These are phyloP conservation scores for Modicella reniformis DNA, from an alignment of 371 early-diverging fungal genomes.

Conservation along the genomic window DNA sequence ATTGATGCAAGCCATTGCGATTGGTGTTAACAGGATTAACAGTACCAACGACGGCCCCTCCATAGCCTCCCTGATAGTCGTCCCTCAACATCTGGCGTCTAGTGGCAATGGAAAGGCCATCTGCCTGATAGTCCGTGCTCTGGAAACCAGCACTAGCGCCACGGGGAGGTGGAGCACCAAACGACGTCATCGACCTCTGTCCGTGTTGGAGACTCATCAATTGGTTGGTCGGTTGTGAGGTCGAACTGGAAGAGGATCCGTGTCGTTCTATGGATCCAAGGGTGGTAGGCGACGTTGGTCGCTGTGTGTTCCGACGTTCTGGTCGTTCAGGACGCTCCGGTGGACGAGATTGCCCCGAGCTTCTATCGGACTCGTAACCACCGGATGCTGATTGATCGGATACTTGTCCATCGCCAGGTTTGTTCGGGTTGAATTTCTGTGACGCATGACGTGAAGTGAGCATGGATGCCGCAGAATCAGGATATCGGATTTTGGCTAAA, in stretches of 20 bases:
- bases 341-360: slow-evolving; percentile 15
- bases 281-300: slow-evolving; percentile 36
- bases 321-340: slow-evolving; percentile 40
- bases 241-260: slow-evolving; percentile 7
- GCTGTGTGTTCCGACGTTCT: slow-evolving; percentile 45
- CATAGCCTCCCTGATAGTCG: slow-evolving; percentile 48
- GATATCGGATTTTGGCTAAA: slow-evolving; percentile 43
- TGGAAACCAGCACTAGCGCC: slow-evolving; percentile 38
- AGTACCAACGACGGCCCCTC: slow-evolving; percentile 37
- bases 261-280: slow-evolving; percentile 31
- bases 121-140: slow-evolving; percentile 32
- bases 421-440: neutral
- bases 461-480: slow-evolving; percentile 21
- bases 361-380: slow-evolving; percentile 25
- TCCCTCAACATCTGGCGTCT: slow-evolving; percentile 49
- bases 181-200: slow-evolving; percentile 33
- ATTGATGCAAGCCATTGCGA: slow-evolving; percentile 29
- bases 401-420: neutral
- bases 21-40: slow-evolving; percentile 16
- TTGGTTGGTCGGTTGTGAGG: slow-evolving; percentile 44
- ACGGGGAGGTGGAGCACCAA: slow-evolving; percentile 43
- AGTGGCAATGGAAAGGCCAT: slow-evolving; percentile 35
- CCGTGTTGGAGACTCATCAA: slow-evolving; percentile 44
- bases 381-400: slow-evolving; percentile 11
- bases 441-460: slow-evolving; percentile 44